phyloP scores from a whole-genome alignment of 306 rosid species.

The Boehmeria nivea region DNA sequence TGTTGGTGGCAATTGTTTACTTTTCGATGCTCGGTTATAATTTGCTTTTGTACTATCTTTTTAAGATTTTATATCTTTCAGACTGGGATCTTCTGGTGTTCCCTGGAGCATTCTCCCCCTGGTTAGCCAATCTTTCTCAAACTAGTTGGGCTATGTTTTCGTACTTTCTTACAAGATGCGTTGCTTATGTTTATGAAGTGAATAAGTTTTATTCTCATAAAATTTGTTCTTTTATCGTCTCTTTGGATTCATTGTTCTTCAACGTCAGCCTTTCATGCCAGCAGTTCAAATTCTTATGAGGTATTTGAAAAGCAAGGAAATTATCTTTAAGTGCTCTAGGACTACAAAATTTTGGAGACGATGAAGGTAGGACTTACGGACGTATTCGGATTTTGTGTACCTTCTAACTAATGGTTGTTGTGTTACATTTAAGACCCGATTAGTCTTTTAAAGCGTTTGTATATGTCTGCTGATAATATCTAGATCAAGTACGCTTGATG shows the following conservation, averaged over 20 bases:
- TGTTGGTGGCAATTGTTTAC: conserved; percentile 33
- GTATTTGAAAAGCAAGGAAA: neutral
- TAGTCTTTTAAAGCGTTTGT: too few species aligned
- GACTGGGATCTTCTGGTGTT: conserved; percentile 23
- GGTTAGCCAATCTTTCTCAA: conserved; percentile 5
- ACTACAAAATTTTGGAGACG: too few species aligned
- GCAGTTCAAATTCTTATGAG: conserved; percentile 5
- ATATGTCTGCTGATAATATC: too few species aligned
- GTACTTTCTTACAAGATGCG: conserved; percentile 3
- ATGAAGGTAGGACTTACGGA: too few species aligned
- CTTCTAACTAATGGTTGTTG: too few species aligned
- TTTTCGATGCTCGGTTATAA: conserved; percentile 35
- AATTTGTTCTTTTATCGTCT: too few species aligned
- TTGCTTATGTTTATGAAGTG: neutral
- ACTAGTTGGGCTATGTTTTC: neutral
- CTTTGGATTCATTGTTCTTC: neutral
- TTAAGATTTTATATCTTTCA: conserved; percentile 26
- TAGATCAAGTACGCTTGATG: too few species aligned
- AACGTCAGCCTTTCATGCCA: neutral
- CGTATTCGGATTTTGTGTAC: too few species aligned
- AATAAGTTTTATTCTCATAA: neutral
- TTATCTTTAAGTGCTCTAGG: too few species aligned
- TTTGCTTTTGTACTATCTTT: conserved; percentile 38
- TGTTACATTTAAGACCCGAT: too few species aligned
- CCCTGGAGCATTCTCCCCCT: conserved; percentile 1